A percentile compares a stretch with the other conserved stretches of the same genome.
Conservation (phyloP, 2,329 filamentous ascomycete species). For the Aspergillus transmontanensis region DNA sequence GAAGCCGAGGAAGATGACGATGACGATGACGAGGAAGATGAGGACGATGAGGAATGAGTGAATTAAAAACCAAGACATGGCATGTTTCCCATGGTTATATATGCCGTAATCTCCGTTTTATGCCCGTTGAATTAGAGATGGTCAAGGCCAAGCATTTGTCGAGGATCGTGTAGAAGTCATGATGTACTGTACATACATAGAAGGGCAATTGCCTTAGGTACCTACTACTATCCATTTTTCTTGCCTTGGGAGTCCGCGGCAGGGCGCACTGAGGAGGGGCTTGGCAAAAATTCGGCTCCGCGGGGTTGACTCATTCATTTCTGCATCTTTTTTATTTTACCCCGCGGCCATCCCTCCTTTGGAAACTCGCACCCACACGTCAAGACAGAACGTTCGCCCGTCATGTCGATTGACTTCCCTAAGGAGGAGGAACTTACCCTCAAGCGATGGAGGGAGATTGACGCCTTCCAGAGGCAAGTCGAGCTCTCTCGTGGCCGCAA, state of each 20-base stretch:
- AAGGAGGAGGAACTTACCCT: constrained; percentile 87
- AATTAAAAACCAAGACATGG: not conserved
- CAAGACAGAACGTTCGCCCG: constrained; percentile 29
- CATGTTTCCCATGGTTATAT: not conserved
- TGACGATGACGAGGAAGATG: constrained; percentile 58
- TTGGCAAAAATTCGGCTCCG: constrained; percentile 9
- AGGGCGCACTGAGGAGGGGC: not conserved
- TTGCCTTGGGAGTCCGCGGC: not conserved
- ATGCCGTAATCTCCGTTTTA: not conserved
- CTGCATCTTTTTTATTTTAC: constrained; percentile 23
- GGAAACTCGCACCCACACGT: constrained; percentile 20
- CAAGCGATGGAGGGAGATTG: constrained; percentile 84
- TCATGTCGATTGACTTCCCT: constrained; percentile 89
- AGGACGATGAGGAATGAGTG: constrained; percentile 36
- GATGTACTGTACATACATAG: not conserved
- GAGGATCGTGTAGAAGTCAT: not conserved
- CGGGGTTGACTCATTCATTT: constrained; percentile 19
- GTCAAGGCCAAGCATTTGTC: not conserved
- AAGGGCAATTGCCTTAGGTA: not conserved
- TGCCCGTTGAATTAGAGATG: not conserved
- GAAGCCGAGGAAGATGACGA: constrained; percentile 70
- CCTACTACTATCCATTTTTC: not conserved
- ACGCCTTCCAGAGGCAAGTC: constrained; percentile 86
- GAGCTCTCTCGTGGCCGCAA: constrained; percentile 81
- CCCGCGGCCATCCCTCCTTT: constrained; percentile 26